phyloP scores from a whole-genome alignment of 805 yeast genomes.

The Saccharomycopsis babjevae region DNA sequence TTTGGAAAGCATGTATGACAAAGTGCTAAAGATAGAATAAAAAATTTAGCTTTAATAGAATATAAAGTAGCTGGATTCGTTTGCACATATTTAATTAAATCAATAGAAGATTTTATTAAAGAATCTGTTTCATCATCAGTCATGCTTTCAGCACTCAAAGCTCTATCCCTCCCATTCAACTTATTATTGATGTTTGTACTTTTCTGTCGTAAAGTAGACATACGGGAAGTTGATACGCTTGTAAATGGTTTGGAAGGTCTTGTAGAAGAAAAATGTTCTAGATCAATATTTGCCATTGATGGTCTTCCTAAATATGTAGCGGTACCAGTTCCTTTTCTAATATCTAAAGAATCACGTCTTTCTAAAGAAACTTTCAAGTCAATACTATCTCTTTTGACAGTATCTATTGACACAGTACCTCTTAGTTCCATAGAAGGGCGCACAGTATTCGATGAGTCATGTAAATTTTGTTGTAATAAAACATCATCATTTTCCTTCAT shows the following conservation, averaged over 20 bases:
- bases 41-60: conserved; percentile 66
- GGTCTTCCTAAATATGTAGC: conserved; percentile 43
- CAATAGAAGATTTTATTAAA: conserved; percentile 40
- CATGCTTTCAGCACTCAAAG: background rate
- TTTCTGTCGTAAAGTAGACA: background rate
- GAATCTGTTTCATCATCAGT: background rate
- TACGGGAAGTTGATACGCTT: background rate
- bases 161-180: background rate
- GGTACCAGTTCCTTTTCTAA: conserved; percentile 31
- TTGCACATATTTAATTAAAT: conserved; percentile 62
- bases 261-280: background rate
- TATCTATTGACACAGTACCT: background rate
- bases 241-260: background rate
- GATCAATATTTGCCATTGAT: conserved; percentile 39
- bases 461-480: background rate
- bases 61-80: conserved; percentile 58
- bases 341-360: conserved; percentile 30
- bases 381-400: background rate
- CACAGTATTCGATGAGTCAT: background rate
- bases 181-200: background rate
- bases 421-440: background rate
- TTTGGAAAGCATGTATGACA: conserved; percentile 89
- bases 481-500: conserved; percentile 20
- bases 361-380: conserved; percentile 23
- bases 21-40: conserved; percentile 69